These are phyloP conservation scores for Rostrohypoxylon terebratum DNA, from an alignment of 495 filamentous ascomycete species.

Conservation along the genomic window DNA sequence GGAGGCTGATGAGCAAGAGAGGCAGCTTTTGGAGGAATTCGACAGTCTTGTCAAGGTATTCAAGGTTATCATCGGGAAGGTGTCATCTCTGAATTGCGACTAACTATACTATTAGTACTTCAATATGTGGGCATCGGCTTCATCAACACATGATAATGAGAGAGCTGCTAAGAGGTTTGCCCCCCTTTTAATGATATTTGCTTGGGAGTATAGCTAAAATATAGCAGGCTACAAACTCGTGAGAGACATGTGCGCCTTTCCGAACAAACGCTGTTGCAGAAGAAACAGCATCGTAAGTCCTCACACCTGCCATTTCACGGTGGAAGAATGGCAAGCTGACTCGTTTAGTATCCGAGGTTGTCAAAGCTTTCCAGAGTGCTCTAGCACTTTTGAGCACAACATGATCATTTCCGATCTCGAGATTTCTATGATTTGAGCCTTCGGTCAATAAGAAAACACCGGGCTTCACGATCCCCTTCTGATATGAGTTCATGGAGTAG, in stretches of 20 bases:
- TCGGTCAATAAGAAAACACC: neutral
- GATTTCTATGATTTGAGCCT: neutral
- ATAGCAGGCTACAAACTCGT: conserved; percentile 73
- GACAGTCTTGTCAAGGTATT: conserved; percentile 70
- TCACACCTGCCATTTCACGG: neutral
- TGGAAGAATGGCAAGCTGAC: neutral
- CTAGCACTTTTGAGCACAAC: conserved; percentile 69
- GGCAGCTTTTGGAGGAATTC: conserved; percentile 71
- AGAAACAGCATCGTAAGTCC: conserved; percentile 77
- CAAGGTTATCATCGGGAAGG: neutral
- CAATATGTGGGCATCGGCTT: conserved; percentile 74
- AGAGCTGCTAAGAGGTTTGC: conserved; percentile 71
- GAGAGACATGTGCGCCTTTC: conserved; percentile 77
- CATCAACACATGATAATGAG: conserved; percentile 74
- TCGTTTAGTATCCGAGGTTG: conserved; percentile 74
- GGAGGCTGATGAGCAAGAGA: conserved; percentile 69
- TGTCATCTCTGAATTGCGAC: conserved; percentile 33
- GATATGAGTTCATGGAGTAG: neutral
- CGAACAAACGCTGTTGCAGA: conserved; percentile 74
- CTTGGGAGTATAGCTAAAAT: neutral
- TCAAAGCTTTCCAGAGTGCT: conserved; percentile 83
- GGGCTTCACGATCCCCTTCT: neutral
- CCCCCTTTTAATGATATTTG: neutral
- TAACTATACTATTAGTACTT: conserved; percentile 66
- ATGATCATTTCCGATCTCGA: neutral